Evolutionary conservation across 805 yeast genomes (phyloP), one percentile per base, ranked within the genome.

Genomic region (Suhomyces prunicola): DNA sequence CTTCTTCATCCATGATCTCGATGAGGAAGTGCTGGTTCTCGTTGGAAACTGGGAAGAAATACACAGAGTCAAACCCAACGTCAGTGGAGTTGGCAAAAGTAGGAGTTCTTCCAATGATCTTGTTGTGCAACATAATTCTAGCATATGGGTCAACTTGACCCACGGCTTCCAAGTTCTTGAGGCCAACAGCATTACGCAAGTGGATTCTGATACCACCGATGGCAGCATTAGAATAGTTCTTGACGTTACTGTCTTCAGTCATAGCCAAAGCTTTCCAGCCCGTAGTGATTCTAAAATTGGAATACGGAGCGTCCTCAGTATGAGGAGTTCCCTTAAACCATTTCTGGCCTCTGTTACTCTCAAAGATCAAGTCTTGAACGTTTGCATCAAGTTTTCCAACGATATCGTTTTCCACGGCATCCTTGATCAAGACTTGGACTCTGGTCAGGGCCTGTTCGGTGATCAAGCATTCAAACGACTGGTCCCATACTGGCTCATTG

Each of bases 101-200:
- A 1, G 71, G 64, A 2, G 94, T 84, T 56, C 74, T 77, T 50
- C 78, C 86, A 55, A 76, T 77, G 40, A 81, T 62, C 63, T 80
- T 81, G 58, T 87, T 87, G 61, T 85, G 83, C 53, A 82, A 67
- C 36, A 81, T 61, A 8, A 87, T 76, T 54, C 81, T 77, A 40
- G 86, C 83, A 60, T 87, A 88, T 4, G 96, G 94, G 68, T 88
- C 92, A 60, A 87, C 84, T 52, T 79, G 82, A 52, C 94, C 93
- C 48, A 87, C 79, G 13, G 84, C 78, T 59, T 86, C 88, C 59
- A 87, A 69, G 59, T 84, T 73, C 59, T 78, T 72, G 59, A 85
- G 69, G 41, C 82, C 80, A 9, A 65, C 65, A 15, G 85, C 87
- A 33, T 74, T 70, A 54, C 84, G 77, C 47, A 88, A 60, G 60